Evolutionary conservation across 305 asterid species (phyloP).

Genomic region (Withania somnifera): DNA sequence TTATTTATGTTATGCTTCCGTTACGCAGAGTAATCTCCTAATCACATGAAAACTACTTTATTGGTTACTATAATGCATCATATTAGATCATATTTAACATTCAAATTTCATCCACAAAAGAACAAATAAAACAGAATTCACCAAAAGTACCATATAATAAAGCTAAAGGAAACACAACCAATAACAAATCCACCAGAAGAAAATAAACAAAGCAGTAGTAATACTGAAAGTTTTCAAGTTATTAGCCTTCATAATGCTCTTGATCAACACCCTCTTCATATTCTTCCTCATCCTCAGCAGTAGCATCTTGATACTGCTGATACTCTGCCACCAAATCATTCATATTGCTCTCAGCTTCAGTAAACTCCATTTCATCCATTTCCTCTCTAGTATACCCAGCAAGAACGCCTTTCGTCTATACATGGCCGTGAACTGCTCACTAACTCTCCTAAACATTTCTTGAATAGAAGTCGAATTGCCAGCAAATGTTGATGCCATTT

Average conservation of each 20-base stretch:
- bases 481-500: conserved; percentile 11
- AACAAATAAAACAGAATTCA: not conserved
- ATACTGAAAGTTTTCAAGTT: not conserved
- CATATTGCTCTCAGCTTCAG: conserved; percentile 19
- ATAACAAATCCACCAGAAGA: not conserved
- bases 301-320: conserved; percentile 16
- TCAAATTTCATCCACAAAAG: not conserved
- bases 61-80: not conserved
- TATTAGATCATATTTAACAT: not conserved
- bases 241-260: not conserved
- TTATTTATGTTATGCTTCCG: too few species aligned
- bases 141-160: not conserved
- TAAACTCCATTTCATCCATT: conserved; percentile 18
- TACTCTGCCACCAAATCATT: conserved; percentile 15
- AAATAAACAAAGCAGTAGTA: not conserved
- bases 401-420: conserved; percentile 14
- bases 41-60: too few species aligned
- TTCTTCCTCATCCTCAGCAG: conserved; percentile 10
- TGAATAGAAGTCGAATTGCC: conserved; percentile 13
- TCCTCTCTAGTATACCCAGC: conserved; percentile 18
- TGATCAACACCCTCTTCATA: not conserved
- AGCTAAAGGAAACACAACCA: not conserved
- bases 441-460: conserved; percentile 17
- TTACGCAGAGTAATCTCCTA: too few species aligned
- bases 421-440: conserved; percentile 17